Percentiles rank a stretch among this genome's conserved stretches.
Evolutionary conservation across 2,329 filamentous ascomycete species (phyloP).

Genomic region (Cladophialophora exuberans): DNA sequence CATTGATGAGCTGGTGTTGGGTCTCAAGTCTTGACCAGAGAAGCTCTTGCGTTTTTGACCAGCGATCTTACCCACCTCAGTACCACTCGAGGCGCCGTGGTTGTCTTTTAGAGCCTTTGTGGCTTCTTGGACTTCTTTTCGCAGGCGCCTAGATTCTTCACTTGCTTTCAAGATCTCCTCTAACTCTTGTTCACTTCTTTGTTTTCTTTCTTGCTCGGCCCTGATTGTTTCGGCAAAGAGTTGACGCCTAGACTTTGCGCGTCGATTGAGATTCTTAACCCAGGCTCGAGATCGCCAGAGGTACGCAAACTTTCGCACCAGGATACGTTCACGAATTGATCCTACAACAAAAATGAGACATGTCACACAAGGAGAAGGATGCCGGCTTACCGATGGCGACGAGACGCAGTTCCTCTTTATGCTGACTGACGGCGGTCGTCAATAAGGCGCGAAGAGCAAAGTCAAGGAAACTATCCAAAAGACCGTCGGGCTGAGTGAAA

Average conservation of each 20-base stretch:
- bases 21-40: conserved; percentile 78
- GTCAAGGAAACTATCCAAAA: conserved; percentile 30
- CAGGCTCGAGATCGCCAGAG: conserved; percentile 44
- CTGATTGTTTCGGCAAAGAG: conserved; percentile 33
- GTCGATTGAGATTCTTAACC: conserved; percentile 39
- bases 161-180: conserved; percentile 29
- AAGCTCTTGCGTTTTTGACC: conserved; percentile 33
- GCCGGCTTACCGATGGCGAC: conserved; percentile 25
- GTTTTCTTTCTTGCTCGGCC: conserved; percentile 29
- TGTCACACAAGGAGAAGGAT: neutral
- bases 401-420: conserved; percentile 19
- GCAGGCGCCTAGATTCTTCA: conserved; percentile 27
- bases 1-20: conserved; percentile 55
- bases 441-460: conserved; percentile 25
- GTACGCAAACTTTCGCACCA: conserved; percentile 41
- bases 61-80: conserved; percentile 20
- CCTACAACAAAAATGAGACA: conserved; percentile 19
- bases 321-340: conserved; percentile 37
- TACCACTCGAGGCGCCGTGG: conserved; percentile 3
- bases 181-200: conserved; percentile 29
- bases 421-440: conserved; percentile 22
- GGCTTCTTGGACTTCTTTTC: conserved; percentile 25
- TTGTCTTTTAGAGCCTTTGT: neutral
- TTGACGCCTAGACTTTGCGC: conserved; percentile 42
- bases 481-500: conserved; percentile 24